phyloP scores from a whole-genome alignment of 2,329 filamentous ascomycete genomes.

The Sporothrix protearum region DNA sequence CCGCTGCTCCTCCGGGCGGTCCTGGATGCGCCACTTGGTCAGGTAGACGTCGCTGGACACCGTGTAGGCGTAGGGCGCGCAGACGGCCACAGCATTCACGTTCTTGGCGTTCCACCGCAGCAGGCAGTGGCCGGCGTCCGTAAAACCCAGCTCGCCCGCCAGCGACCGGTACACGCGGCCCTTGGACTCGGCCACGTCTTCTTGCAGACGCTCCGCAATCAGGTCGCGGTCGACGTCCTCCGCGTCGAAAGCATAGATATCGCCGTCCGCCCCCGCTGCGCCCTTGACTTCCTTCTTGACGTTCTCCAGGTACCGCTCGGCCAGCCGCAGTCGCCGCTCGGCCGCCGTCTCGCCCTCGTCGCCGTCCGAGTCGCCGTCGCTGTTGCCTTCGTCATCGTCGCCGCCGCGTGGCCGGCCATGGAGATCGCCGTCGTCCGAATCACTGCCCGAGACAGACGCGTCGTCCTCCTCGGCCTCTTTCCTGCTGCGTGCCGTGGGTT shows the following conservation, averaged over 20 bases:
- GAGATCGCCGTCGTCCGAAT: conserved; percentile 71
- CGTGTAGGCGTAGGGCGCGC: conserved; percentile 79
- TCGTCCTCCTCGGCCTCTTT: conserved; percentile 28
- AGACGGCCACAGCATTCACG: conserved; percentile 75
- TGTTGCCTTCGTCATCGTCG: conserved; percentile 48
- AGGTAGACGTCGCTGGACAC: conserved; percentile 80
- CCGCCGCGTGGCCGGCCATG: conserved; percentile 60
- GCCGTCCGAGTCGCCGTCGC: conserved; percentile 42
- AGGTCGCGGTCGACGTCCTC: conserved; percentile 89
- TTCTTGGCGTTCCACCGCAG: conserved; percentile 76
- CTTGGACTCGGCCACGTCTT: conserved; percentile 89
- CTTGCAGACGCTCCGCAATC: conserved; percentile 83
- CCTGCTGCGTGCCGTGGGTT: conserved; percentile 29
- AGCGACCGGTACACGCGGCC: conserved; percentile 83
- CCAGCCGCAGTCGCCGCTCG: conserved; percentile 79
- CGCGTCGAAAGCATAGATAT: conserved; percentile 86
- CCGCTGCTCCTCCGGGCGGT: conserved; percentile 58
- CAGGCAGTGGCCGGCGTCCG: conserved; percentile 61
- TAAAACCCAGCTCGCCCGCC: conserved; percentile 68
- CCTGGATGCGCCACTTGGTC: conserved; percentile 84
- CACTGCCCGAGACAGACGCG: conserved; percentile 45
- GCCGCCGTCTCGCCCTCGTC: conserved; percentile 83
- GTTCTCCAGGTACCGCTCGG: conserved; percentile 90
- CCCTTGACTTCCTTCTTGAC: conserved; percentile 69
- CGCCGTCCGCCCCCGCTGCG: conserved; percentile 34